A percentile compares a stretch with the other conserved stretches of the same genome.
Evolutionary conservation across 805 yeast species (phyloP).

Genomic region (Cyberlindnera sargentensis): DNA sequence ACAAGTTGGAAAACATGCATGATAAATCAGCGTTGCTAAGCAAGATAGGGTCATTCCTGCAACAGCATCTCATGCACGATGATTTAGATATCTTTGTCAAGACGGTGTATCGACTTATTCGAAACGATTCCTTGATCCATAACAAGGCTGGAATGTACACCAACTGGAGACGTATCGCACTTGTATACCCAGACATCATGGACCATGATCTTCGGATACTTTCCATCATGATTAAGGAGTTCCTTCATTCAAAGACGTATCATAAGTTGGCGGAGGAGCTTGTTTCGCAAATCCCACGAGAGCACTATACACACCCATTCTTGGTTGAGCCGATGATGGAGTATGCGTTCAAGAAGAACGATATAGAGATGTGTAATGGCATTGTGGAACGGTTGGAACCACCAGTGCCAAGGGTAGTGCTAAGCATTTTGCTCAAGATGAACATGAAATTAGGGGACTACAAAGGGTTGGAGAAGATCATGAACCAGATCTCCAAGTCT

Average conservation of each 20-base stretch:
- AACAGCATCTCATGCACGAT: slow-evolving; percentile 5
- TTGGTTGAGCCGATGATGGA: slow-evolving; percentile 9
- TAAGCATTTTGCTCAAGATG: slow-evolving; percentile 11
- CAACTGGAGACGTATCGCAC: slow-evolving; percentile 14
- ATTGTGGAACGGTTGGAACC: slow-evolving; percentile 9
- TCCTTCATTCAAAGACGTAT: slow-evolving; percentile 11
- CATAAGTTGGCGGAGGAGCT: slow-evolving; percentile 13
- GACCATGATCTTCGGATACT: slow-evolving; percentile 15
- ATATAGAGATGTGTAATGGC: slow-evolving; percentile 11
- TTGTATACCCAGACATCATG: slow-evolving; percentile 8
- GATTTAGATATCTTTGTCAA: slow-evolving; percentile 4
- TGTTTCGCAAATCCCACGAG: slow-evolving; percentile 10
- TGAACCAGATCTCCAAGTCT: slow-evolving; percentile 12
- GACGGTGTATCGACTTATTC: slow-evolving; percentile 9
- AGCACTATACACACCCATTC: slow-evolving; percentile 8
- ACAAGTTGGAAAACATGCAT: slow-evolving; percentile 6
- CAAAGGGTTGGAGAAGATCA: slow-evolving; percentile 14
- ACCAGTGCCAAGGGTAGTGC: slow-evolving; percentile 12
- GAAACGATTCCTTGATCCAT: slow-evolving; percentile 9
- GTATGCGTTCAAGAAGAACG: slow-evolving; percentile 4
- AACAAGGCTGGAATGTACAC: slow-evolving; percentile 18
- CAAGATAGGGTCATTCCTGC: slow-evolving; percentile 6
- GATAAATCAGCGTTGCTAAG: slow-evolving; percentile 5
- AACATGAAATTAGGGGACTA: slow-evolving; percentile 16
- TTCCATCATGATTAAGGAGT: slow-evolving; percentile 8